phyloP scores from a whole-genome alignment of 495 filamentous ascomycete species.

The Penicillium coprophilum region DNA sequence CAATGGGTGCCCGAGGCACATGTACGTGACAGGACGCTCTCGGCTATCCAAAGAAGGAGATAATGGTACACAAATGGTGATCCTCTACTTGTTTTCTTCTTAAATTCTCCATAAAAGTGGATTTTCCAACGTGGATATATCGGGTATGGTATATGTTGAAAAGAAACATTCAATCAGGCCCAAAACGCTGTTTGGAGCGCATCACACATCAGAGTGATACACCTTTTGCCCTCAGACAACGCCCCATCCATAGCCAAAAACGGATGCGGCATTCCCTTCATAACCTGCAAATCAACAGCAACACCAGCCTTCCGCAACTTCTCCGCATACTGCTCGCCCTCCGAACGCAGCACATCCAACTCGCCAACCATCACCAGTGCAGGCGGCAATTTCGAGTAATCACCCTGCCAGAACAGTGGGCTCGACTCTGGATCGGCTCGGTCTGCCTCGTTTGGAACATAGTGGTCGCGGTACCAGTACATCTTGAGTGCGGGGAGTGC shows the following conservation, averaged over 20 bases:
- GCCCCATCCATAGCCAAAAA: conserved; percentile 61
- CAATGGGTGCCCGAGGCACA: background rate
- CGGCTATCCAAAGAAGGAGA: background rate
- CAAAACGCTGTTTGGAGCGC: conserved; percentile 48
- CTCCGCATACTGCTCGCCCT: conserved; percentile 51
- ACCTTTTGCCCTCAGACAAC: conserved; percentile 51
- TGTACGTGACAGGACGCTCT: no score
- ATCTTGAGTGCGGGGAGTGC: conserved; percentile 56
- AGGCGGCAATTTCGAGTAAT: conserved; percentile 49
- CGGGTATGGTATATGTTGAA: background rate
- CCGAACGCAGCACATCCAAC: conserved; percentile 53
- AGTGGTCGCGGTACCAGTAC: conserved; percentile 59
- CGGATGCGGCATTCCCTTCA: conserved; percentile 63
- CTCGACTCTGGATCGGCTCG: conserved; percentile 54
- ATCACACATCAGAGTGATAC: conserved; percentile 56
- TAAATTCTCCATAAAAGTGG: background rate
- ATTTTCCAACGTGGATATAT: background rate
- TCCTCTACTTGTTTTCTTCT: background rate
- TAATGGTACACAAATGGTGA: background rate
- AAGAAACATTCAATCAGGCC: conserved; percentile 10
- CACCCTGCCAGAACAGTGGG: conserved; percentile 50
- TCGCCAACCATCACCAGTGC: conserved; percentile 58
- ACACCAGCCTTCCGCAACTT: conserved; percentile 53
- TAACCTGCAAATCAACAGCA: conserved; percentile 54
- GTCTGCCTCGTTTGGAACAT: conserved; percentile 48